These are phyloP conservation scores for Bjerkandera adusta DNA, from an alignment of 1,284 basidiomycete genomes.

Conservation along the genomic window DNA sequence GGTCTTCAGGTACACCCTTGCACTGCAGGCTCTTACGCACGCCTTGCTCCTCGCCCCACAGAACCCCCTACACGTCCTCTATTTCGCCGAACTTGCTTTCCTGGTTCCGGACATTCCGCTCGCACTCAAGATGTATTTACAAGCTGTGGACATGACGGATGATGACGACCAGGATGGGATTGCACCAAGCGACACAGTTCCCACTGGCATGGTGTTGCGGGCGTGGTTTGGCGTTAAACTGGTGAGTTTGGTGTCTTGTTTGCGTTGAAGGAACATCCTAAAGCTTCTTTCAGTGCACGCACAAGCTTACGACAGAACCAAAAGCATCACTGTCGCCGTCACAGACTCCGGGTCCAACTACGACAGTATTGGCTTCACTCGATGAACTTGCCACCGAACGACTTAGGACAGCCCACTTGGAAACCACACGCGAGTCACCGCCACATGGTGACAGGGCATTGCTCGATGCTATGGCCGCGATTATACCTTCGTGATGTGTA, in stretches of 20 bases:
- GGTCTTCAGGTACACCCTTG: conserved; percentile 51
- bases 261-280: neutral
- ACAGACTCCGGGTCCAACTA: conserved; percentile 50
- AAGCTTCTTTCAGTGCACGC: conserved; percentile 46
- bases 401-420: conserved; percentile 52
- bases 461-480: conserved; percentile 24
- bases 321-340: conserved; percentile 47
- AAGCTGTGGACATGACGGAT: conserved; percentile 82
- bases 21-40: conserved; percentile 79
- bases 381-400: conserved; percentile 75
- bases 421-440: conserved; percentile 29
- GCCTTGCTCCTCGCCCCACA: conserved; percentile 81
- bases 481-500: conserved; percentile 16
- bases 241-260: conserved; percentile 42
- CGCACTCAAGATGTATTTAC: conserved; percentile 81
- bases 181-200: conserved; percentile 43
- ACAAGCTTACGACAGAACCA: conserved; percentile 44
- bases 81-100: conserved; percentile 87
- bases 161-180: conserved; percentile 43
- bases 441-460: conserved; percentile 24
- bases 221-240: conserved; percentile 89
- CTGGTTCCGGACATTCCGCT: conserved; percentile 73
- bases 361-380: conserved; percentile 44
- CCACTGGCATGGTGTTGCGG: conserved; percentile 57
- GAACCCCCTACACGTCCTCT: conserved; percentile 81